Conservation (phyloP, 768 basidiomycete genomes). For the Calocybe gangraenosa region DNA sequence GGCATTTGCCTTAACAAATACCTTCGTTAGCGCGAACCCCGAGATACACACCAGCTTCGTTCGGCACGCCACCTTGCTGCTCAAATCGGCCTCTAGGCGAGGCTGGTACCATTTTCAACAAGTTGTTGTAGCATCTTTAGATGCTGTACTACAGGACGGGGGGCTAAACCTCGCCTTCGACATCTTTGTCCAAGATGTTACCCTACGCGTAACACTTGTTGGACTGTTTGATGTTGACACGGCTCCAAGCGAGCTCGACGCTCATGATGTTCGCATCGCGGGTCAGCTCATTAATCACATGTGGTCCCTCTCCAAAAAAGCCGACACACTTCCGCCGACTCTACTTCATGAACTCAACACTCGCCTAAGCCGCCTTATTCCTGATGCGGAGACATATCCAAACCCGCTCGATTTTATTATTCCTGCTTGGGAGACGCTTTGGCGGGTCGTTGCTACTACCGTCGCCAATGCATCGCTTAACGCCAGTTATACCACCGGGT, state of each 20-base stretch:
- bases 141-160: slow-evolving; percentile 16
- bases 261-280: slow-evolving; percentile 30
- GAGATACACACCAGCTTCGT: slow-evolving; percentile 33
- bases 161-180: slow-evolving; percentile 24
- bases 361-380: slow-evolving; percentile 37
- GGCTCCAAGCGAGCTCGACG: slow-evolving; percentile 24
- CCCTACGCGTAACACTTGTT: slow-evolving; percentile 37
- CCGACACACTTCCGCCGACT: slow-evolving; percentile 23
- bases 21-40: slow-evolving; percentile 43
- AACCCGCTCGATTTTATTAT: slow-evolving; percentile 50
- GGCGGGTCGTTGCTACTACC: slow-evolving; percentile 51
- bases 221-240: slow-evolving; percentile 29
- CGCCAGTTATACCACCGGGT: slow-evolving; percentile 18
- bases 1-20: slow-evolving; percentile 38
- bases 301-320: slow-evolving; percentile 42
- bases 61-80: slow-evolving; percentile 21
- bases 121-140: slow-evolving; percentile 26
- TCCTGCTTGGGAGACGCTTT: slow-evolving; percentile 59
- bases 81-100: slow-evolving; percentile 21
- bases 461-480: slow-evolving; percentile 34
- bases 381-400: slow-evolving; percentile 24
- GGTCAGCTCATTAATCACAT: slow-evolving; percentile 39
- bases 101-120: slow-evolving; percentile 32
- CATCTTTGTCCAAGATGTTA: slow-evolving; percentile 38
- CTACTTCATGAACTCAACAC: slow-evolving; percentile 30